Conservation (phyloP, 345 rosid species). For the Acer yangbiense region DNA sequence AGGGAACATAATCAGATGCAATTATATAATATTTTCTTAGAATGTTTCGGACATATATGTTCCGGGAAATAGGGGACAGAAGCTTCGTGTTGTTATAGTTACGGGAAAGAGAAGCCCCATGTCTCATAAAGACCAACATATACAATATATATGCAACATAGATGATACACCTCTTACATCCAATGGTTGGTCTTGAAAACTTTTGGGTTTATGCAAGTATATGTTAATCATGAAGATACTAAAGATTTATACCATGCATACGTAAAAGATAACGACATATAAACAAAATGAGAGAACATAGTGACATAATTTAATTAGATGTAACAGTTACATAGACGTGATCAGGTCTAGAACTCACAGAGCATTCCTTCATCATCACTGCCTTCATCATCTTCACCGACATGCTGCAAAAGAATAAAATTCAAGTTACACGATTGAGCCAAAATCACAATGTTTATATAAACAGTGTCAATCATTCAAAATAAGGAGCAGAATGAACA, state of each 20-base stretch:
- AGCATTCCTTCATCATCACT: slow-evolving; percentile 94
- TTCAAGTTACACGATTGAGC: slow-evolving; percentile 4
- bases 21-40: background rate
- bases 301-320: background rate
- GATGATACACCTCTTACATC: background rate
- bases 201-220: background rate
- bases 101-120: background rate
- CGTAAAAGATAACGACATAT: background rate
- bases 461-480: background rate
- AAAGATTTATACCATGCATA: background rate
- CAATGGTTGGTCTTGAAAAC: background rate
- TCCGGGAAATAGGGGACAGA: background rate
- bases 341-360: slow-evolving; percentile 57
- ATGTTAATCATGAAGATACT: background rate
- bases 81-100: background rate
- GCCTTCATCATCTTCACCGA: slow-evolving; percentile 59
- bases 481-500: background rate
- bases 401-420: slow-evolving; percentile 50
- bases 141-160: background rate
- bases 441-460: background rate
- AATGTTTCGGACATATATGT: background rate
- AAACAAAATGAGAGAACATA: background rate
- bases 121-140: background rate
- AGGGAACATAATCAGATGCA: background rate
- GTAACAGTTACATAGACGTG: background rate